phyloP scores from a whole-genome alignment of 2,329 filamentous ascomycete species.

The Sphaerostilbella broomeana region DNA sequence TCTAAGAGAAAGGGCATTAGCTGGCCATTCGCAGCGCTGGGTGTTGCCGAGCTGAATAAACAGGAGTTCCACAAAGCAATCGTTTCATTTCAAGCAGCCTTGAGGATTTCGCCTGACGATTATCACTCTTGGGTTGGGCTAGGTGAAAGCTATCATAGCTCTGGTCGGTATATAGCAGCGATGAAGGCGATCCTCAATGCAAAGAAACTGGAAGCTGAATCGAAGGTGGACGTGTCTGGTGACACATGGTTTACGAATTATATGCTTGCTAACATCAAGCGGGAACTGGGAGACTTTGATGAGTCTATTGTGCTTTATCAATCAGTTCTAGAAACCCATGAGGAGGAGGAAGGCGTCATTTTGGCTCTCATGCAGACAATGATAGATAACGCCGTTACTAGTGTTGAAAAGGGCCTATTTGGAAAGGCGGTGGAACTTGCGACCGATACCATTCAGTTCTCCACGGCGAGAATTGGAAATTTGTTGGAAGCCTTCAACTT shows the following conservation, averaged over 20 bases:
- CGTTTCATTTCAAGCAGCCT: slow-evolving; percentile 81
- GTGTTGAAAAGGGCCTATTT: slow-evolving; percentile 76
- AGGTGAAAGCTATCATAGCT: slow-evolving; percentile 95
- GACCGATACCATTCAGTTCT: slow-evolving; percentile 60
- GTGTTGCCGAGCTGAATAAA: slow-evolving; percentile 90
- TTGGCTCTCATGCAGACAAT: slow-evolving; percentile 85
- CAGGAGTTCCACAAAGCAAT: slow-evolving; percentile 86
- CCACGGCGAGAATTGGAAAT: slow-evolving; percentile 51
- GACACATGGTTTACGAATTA: slow-evolving; percentile 95
- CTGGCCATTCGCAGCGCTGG: slow-evolving; percentile 92
- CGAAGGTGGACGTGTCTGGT: slow-evolving; percentile 43
- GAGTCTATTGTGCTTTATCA: slow-evolving; percentile 73
- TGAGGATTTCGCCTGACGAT: slow-evolving; percentile 75
- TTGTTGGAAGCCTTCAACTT: slow-evolving; percentile 77
- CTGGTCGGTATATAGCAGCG: slow-evolving; percentile 88
- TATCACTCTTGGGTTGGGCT: slow-evolving; percentile 96
- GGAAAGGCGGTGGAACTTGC: slow-evolving; percentile 73
- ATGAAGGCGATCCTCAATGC: slow-evolving; percentile 86
- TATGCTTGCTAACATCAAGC: slow-evolving; percentile 91
- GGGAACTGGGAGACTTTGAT: slow-evolving; percentile 85
- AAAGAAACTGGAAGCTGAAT: slow-evolving; percentile 61
- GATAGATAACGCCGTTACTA: slow-evolving; percentile 71
- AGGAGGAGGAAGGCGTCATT: slow-evolving; percentile 75
- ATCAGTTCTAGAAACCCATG: slow-evolving; percentile 60
- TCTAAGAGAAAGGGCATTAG: slow-evolving; percentile 90